These are phyloP conservation scores for Penicillium occitanis DNA, from an alignment of 2,329 filamentous ascomycete species.

Conservation along the genomic window DNA sequence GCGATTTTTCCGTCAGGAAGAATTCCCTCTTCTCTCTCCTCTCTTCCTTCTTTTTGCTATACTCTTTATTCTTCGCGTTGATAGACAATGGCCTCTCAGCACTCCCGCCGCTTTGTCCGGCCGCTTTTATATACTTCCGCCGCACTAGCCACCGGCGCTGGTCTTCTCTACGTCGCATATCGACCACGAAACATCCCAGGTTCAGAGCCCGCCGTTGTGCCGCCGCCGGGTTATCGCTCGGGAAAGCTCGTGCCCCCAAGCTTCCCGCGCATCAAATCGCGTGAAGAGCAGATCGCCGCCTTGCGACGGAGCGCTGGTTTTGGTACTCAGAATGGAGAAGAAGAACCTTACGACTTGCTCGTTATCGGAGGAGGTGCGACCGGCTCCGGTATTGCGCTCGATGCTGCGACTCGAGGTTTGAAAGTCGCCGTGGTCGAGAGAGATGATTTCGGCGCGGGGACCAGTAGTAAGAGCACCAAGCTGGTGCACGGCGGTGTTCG, in stretches of 20 bases:
- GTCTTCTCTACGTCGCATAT: slow-evolving; percentile 61
- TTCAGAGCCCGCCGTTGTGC: slow-evolving; percentile 60
- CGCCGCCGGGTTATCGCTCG: slow-evolving; percentile 62
- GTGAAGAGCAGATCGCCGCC: slow-evolving; percentile 54
- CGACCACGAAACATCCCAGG: slow-evolving; percentile 65
- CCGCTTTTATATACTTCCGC: slow-evolving; percentile 60
- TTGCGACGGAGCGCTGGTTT: slow-evolving; percentile 45
- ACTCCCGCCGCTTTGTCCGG: slow-evolving; percentile 53
- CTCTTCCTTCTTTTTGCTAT: neutral
- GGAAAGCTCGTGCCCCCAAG: slow-evolving; percentile 57
- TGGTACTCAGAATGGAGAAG: slow-evolving; percentile 21
- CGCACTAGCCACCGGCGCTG: slow-evolving; percentile 55
- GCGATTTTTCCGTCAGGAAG: slow-evolving; percentile 1
- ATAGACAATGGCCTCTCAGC: slow-evolving; percentile 39
- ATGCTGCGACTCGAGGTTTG: slow-evolving; percentile 74
- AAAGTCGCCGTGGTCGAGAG: slow-evolving; percentile 79
- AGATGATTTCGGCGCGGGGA: slow-evolving; percentile 79
- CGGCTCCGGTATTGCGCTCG: slow-evolving; percentile 75
- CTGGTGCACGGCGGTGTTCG: slow-evolving; percentile 81
- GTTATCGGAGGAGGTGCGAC: slow-evolving; percentile 79
- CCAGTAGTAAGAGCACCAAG: slow-evolving; percentile 84
- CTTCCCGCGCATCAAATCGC: slow-evolving; percentile 53
- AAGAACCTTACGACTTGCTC: slow-evolving; percentile 70
- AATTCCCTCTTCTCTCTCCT: neutral
- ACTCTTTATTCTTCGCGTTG: neutral